Percentiles rank a stretch among this genome's conserved stretches.
Evolutionary conservation across 2,329 filamentous ascomycete species (phyloP).

Genomic region (Bipolaris oryzae): DNA sequence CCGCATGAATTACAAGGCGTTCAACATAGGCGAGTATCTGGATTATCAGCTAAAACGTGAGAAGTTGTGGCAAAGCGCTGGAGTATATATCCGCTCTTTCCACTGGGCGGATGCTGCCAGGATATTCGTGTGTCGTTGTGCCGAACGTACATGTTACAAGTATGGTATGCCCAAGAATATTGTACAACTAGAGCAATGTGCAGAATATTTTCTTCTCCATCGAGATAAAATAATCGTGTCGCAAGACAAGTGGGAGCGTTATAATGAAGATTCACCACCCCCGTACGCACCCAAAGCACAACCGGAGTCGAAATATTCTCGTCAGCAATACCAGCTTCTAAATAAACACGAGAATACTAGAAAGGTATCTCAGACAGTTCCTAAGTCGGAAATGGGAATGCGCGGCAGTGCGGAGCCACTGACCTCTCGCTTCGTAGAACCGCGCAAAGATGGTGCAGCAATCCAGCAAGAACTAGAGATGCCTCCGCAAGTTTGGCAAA

Average conservation of each 20-base stretch:
- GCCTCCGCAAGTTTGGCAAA: slow-evolving; percentile 21
- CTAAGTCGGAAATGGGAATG: not conserved
- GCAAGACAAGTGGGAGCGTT: slow-evolving; percentile 19
- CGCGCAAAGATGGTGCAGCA: not conserved
- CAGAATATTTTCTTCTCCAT: slow-evolving; percentile 18
- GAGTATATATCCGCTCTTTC: slow-evolving; percentile 12
- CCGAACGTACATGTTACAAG: not conserved
- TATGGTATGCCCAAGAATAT: slow-evolving; percentile 9
- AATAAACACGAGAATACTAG: not conserved
- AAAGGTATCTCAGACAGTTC: not conserved
- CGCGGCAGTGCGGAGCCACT: not conserved
- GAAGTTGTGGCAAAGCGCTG: slow-evolving; percentile 5
- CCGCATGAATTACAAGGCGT: slow-evolving; percentile 7
- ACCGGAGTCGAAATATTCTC: not conserved
- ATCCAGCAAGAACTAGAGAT: slow-evolving; percentile 13
- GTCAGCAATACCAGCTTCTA: not conserved
- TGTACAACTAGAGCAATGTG: slow-evolving; percentile 22
- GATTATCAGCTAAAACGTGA: not conserved
- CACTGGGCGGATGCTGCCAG: slow-evolving; percentile 23
- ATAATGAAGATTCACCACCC: slow-evolving; percentile 1
- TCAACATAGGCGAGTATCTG: slow-evolving; percentile 2
- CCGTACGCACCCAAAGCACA: not conserved
- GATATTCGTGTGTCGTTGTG: slow-evolving; percentile 24
- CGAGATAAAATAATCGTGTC: slow-evolving; percentile 5
- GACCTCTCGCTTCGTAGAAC: not conserved